A percentile compares a stretch with the other conserved stretches of the same genome.
phyloP scores from a whole-genome alignment of 495 filamentous ascomycete genomes.

The Amorphotheca resinae region DNA sequence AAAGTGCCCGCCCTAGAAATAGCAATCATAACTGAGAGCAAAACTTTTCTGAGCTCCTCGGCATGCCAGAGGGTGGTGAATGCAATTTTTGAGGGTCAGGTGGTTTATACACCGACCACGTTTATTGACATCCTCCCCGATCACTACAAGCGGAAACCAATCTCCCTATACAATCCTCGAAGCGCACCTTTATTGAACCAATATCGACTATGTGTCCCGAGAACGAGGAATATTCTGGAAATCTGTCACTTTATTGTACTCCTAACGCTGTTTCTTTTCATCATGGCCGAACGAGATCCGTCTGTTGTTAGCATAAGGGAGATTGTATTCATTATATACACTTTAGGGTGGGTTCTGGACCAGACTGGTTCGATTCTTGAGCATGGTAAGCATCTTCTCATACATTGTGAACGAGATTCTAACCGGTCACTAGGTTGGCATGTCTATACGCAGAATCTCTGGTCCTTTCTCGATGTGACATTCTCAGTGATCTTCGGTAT shows the following conservation, averaged over 20 bases:
- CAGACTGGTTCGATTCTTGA: constrained; percentile 60
- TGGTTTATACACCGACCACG: constrained; percentile 57
- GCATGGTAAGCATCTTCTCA: constrained; percentile 29
- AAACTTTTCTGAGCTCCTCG: constrained; percentile 50
- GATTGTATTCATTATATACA: constrained; percentile 49
- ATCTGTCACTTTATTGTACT: constrained; percentile 53
- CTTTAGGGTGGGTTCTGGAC: constrained; percentile 59
- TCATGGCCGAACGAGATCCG: constrained; percentile 47
- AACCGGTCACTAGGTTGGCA: constrained; percentile 36
- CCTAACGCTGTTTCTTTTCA: constrained; percentile 45
- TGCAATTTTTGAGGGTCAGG: constrained; percentile 52
- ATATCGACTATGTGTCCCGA: constrained; percentile 59
- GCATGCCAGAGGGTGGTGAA: constrained; percentile 60
- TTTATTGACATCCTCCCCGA: constrained; percentile 64
- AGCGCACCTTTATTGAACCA: constrained; percentile 58
- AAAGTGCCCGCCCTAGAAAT: constrained; percentile 58
- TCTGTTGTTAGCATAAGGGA: constrained; percentile 37
- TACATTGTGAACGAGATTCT: background rate
- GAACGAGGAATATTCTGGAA: constrained; percentile 55
- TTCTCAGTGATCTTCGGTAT: constrained; percentile 48
- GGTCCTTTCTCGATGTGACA: constrained; percentile 63
- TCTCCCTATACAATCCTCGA: constrained; percentile 55
- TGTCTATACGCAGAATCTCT: constrained; percentile 66
- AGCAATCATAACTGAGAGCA: constrained; percentile 57
- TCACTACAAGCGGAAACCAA: constrained; percentile 59